Conservation (phyloP, 208 protist genomes). For the Crithidia acanthocephali region DNA sequence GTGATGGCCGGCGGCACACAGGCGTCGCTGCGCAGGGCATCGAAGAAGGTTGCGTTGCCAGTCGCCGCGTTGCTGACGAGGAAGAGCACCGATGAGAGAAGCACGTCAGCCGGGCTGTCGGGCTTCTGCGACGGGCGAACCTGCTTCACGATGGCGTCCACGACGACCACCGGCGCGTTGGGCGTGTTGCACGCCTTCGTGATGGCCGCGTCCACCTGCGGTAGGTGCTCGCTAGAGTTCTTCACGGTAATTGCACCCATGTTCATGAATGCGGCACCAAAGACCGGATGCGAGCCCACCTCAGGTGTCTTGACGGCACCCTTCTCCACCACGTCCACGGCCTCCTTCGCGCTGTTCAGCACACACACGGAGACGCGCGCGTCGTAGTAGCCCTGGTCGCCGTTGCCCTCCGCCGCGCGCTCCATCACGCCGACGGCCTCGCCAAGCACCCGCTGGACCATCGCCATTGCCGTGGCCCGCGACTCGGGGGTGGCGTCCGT, state of each 20-base stretch:
- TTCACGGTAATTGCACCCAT: conserved; percentile 33
- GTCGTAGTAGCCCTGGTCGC: conserved; percentile 46
- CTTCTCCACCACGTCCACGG: conserved; percentile 30
- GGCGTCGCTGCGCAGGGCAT: conserved; percentile 37
- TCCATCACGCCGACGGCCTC: conserved; percentile 39
- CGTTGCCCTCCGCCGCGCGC: conserved; percentile 29
- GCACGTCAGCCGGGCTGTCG: conserved; percentile 37
- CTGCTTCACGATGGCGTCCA: conserved; percentile 68
- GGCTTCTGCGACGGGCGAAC: conserved; percentile 38
- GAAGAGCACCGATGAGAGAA: conserved; percentile 53
- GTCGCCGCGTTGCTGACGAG: conserved; percentile 41
- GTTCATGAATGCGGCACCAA: conserved; percentile 60
- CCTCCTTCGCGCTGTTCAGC: conserved; percentile 37
- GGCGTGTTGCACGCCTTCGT: conserved; percentile 25
- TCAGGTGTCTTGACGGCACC: conserved; percentile 25
- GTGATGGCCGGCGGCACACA: conserved; percentile 37
- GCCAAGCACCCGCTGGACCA: conserved; percentile 29
- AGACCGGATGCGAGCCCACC: conserved; percentile 63
- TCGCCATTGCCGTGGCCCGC: conserved; percentile 20
- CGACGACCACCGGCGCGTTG: conserved; percentile 37
- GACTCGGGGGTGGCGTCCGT: conserved; percentile 29
- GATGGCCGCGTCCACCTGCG: conserved; percentile 33
- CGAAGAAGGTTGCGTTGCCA: conserved; percentile 36
- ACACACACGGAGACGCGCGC: conserved; percentile 43
- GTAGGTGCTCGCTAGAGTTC: conserved; percentile 17